Evolutionary conservation across 2,329 filamentous ascomycete species (phyloP).

Genomic region (Fusarium equiseti): DNA sequence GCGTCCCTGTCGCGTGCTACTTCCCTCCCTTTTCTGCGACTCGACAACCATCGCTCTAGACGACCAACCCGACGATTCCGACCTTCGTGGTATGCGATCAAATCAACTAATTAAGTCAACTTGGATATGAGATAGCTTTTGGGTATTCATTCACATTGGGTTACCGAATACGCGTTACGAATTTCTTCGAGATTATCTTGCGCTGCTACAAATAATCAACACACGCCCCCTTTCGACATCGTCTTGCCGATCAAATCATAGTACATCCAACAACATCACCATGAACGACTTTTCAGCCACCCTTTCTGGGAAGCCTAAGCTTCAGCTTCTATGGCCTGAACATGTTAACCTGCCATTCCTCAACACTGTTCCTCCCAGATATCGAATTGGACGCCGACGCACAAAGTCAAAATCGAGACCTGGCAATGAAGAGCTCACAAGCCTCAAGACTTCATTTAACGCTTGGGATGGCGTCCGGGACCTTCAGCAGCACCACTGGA

Average conservation of each 20-base stretch:
- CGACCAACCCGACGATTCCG: constrained; percentile 38
- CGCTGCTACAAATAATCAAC: constrained; percentile 21
- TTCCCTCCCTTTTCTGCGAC: constrained; percentile 42
- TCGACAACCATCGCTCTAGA: constrained; percentile 40
- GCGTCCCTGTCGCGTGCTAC: constrained; percentile 45
- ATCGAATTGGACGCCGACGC: constrained; percentile 55
- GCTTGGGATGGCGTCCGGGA: constrained; percentile 81
- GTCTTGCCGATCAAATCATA: constrained; percentile 14
- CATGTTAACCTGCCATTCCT: constrained; percentile 58
- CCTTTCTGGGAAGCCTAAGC: constrained; percentile 56
- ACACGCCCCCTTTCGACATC: constrained; percentile 18
- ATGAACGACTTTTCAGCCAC: constrained; percentile 57
- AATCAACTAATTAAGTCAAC: constrained; percentile 40
- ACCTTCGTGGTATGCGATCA: constrained; percentile 36
- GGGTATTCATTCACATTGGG: constrained; percentile 51
- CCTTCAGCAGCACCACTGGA: constrained; percentile 83
- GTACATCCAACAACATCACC: constrained; percentile 33
- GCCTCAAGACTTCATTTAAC: constrained; percentile 84
- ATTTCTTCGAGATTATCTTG: constrained; percentile 26
- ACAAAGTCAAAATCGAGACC: constrained; percentile 56
- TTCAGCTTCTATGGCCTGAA: constrained; percentile 56
- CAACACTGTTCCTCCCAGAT: constrained; percentile 57
- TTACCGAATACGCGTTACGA: constrained; percentile 39
- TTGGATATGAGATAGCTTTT: constrained; percentile 55
- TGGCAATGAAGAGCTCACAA: constrained; percentile 72